phyloP scores from a whole-genome alignment of 805 yeast genomes.

The Grigorovia humatica region DNA sequence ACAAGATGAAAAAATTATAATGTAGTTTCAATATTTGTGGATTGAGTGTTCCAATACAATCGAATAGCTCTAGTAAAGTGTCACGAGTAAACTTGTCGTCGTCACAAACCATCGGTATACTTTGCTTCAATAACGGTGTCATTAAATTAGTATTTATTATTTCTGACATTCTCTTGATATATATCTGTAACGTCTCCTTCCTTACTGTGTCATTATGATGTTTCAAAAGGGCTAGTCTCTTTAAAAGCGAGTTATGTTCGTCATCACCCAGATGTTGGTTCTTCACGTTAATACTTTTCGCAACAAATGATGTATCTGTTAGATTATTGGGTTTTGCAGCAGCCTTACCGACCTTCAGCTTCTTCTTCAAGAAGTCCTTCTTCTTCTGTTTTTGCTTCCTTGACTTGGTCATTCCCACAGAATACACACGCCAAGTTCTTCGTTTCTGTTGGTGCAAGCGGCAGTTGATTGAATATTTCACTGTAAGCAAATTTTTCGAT shows the following conservation, averaged over 20 bases:
- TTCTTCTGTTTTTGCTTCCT: slow-evolving; percentile 32
- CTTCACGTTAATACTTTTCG: slow-evolving; percentile 36
- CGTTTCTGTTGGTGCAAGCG: background rate
- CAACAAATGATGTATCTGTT: slow-evolving; percentile 78
- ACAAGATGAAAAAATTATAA: slow-evolving; percentile 52
- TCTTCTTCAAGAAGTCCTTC: slow-evolving; percentile 48
- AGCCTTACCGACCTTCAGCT: slow-evolving; percentile 81
- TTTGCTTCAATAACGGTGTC: slow-evolving; percentile 23
- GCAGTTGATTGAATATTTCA: background rate
- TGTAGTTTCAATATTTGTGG: slow-evolving; percentile 51
- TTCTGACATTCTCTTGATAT: slow-evolving; percentile 43
- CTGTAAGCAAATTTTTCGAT: background rate
- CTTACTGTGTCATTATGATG: slow-evolving; percentile 66
- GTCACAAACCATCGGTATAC: slow-evolving; percentile 37
- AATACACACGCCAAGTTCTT: background rate
- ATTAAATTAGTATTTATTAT: slow-evolving; percentile 25
- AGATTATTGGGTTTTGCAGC: slow-evolving; percentile 59
- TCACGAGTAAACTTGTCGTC: slow-evolving; percentile 55
- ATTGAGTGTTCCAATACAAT: slow-evolving; percentile 38
- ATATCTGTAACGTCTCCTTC: slow-evolving; percentile 53
- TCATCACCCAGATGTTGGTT: slow-evolving; percentile 24
- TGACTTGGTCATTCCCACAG: slow-evolving; percentile 23
- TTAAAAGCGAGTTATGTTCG: slow-evolving; percentile 39
- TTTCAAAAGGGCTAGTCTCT: slow-evolving; percentile 56
- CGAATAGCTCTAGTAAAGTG: slow-evolving; percentile 39